phyloP scores from a whole-genome alignment of 2,329 filamentous ascomycete genomes.

The Hymenotorrendiella dingleyae region DNA sequence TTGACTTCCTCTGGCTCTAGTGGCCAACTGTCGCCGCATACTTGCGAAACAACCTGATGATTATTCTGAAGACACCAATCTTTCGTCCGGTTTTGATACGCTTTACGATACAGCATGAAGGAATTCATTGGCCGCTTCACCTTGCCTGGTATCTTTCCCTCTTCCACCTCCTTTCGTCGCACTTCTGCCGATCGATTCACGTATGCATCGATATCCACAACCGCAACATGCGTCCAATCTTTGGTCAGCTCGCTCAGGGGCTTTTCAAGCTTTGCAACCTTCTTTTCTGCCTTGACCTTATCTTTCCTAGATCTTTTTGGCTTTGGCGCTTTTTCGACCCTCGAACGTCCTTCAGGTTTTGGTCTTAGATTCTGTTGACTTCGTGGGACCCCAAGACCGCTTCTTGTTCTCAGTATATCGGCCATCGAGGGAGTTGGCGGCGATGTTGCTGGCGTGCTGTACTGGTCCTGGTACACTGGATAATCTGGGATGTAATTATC shows the following conservation, averaged over 20 bases:
- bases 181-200: constrained; percentile 65
- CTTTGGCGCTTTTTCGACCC: constrained; percentile 25
- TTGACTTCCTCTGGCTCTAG: constrained; percentile 69
- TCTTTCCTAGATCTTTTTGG: constrained; percentile 34
- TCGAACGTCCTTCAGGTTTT: constrained; percentile 23
- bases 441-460: constrained; percentile 47
- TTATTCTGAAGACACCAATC: constrained; percentile 78
- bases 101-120: constrained; percentile 95
- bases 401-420: constrained; percentile 27
- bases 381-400: constrained; percentile 22
- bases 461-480: constrained; percentile 32
- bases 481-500: constrained; percentile 18
- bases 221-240: constrained; percentile 52
- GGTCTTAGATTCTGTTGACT: constrained; percentile 22
- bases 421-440: constrained; percentile 41
- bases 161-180: constrained; percentile 61
- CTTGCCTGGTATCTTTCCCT: constrained; percentile 64
- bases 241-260: constrained; percentile 68
- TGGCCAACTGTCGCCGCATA: constrained; percentile 84
- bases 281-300: constrained; percentile 38
- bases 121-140: constrained; percentile 94
- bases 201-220: constrained; percentile 75
- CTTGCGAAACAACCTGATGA: constrained; percentile 83
- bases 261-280: constrained; percentile 51
- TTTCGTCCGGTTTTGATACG: constrained; percentile 83